These are phyloP conservation scores for Tricladium varicosporioides DNA, from an alignment of 2,329 filamentous ascomycete genomes.

Conservation along the genomic window DNA sequence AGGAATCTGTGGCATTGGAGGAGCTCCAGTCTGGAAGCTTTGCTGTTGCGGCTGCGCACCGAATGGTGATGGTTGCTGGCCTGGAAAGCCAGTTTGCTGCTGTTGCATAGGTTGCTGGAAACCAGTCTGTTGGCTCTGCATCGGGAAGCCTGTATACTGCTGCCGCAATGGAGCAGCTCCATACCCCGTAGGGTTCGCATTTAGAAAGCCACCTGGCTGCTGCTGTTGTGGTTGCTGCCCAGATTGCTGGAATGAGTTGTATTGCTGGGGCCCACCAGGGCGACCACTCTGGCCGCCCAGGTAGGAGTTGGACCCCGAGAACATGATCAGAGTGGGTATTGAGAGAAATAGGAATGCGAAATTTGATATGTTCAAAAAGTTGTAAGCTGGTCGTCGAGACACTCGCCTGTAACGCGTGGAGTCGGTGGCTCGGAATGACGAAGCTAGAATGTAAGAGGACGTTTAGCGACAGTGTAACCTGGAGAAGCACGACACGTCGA, in stretches of 20 bases:
- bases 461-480: background rate
- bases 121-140: slow-evolving; percentile 45
- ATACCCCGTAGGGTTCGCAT: slow-evolving; percentile 34
- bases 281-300: slow-evolving; percentile 76
- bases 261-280: slow-evolving; percentile 65
- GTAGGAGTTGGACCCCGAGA: slow-evolving; percentile 84
- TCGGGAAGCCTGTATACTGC: slow-evolving; percentile 32
- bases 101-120: slow-evolving; percentile 50
- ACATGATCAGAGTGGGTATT: slow-evolving; percentile 58
- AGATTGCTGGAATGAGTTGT: slow-evolving; percentile 47
- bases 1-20: slow-evolving; percentile 34
- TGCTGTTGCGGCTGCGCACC: slow-evolving; percentile 47
- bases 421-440: background rate
- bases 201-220: slow-evolving; percentile 31
- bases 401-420: background rate
- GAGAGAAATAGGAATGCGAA: slow-evolving; percentile 14
- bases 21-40: slow-evolving; percentile 33
- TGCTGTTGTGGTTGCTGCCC: slow-evolving; percentile 38
- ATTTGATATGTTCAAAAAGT: slow-evolving; percentile 13
- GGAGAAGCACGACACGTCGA: background rate
- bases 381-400: background rate
- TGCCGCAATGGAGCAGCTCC: slow-evolving; percentile 35
- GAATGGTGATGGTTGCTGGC: slow-evolving; percentile 38
- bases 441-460: background rate
- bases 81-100: slow-evolving; percentile 60